Evolutionary conservation across 371 early-diverging fungal species (phyloP), one percentile per base, ranked within the genome.

Genomic region (Lichtheimia ornata): DNA sequence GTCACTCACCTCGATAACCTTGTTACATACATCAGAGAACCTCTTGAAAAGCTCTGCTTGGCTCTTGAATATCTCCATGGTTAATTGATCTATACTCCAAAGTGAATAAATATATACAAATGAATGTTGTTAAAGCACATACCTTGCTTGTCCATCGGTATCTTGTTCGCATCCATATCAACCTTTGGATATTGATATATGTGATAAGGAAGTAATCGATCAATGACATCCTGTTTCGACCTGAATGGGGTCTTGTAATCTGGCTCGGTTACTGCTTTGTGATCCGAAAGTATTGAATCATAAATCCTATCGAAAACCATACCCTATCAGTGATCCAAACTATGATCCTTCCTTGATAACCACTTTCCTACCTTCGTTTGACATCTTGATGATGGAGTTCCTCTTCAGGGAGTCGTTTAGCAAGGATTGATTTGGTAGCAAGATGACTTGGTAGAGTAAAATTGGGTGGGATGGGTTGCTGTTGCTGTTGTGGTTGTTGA

Each of bases 191-290:
- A 86, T 66, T 90, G 90, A 54, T 77, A 90, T 30, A 91, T 77
- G 57, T 91, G 91, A 64, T 81, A 91, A 6, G 91, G 91, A 41
- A 91, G 67, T 17, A 91, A 66, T 28, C 91, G 79, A 57, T 82
- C 69, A 41, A 90, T 74, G 1, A 80, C 86, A 69, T 91, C 91
- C 47, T 81, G 67, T 9, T 83, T 53, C 1, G 85, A 88, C 2
- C 54, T 52, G 53, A 90, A 91, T 2, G 89, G 88, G 27, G 83
- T 82, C 30, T 70, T 64, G 56, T 83, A 83, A 54, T 89, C 84
- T 1, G 83, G 81, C 12, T 61, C 58, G 5, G 67, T 66, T 2
- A 83, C 85, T 44, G 78, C 69, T 17, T 64, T 66, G 20, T 84
- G 85, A 70, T 88, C 88, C 41, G 70, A 62, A 13, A 71, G 68